Evolutionary conservation across 345 rosid genomes (phyloP).

Genomic region (Bretschneidera sinensis): DNA sequence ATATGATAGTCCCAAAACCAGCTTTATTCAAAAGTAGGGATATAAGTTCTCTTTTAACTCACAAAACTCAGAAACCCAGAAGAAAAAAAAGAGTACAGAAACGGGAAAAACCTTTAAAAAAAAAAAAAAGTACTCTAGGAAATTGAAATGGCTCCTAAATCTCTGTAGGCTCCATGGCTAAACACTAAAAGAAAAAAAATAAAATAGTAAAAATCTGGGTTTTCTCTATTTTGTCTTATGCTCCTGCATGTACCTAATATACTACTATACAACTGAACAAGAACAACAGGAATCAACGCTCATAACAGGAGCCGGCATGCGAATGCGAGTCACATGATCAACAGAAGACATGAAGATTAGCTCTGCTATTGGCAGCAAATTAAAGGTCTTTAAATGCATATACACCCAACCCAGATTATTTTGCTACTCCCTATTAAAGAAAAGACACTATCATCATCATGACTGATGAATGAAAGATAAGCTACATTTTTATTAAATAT

Average conservation of each 20-base stretch:
- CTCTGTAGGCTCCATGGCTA: constrained; percentile 49
- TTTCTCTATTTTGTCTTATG: constrained; percentile 3
- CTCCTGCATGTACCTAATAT: too few species aligned
- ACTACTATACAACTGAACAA: constrained; percentile 1
- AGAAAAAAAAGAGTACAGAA: neutral
- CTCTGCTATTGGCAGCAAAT: constrained; percentile 16
- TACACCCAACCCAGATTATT: neutral
- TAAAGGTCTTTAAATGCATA: neutral
- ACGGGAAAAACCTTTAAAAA: too few species aligned
- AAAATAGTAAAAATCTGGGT: neutral
- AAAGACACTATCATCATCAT: neutral
- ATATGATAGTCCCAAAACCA: too few species aligned
- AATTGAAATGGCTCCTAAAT: constrained; percentile 24
- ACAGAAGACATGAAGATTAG: constrained; percentile 10
- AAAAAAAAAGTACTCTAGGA: too few species aligned
- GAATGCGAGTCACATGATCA: constrained; percentile 17
- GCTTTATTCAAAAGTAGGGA: neutral
- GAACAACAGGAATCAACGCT: constrained; percentile 21
- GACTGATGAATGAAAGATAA: constrained; percentile 8
- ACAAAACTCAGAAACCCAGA: neutral
- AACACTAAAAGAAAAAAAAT: constrained; percentile 2
- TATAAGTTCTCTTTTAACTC: neutral
- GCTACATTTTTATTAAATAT: too few species aligned
- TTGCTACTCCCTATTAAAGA: constrained; percentile 19
- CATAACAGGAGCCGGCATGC: constrained; percentile 7